Base-by-base conservation (phyloP, 192 early-diverging fungal genomes). In the Coemansia sp. region DNA sequence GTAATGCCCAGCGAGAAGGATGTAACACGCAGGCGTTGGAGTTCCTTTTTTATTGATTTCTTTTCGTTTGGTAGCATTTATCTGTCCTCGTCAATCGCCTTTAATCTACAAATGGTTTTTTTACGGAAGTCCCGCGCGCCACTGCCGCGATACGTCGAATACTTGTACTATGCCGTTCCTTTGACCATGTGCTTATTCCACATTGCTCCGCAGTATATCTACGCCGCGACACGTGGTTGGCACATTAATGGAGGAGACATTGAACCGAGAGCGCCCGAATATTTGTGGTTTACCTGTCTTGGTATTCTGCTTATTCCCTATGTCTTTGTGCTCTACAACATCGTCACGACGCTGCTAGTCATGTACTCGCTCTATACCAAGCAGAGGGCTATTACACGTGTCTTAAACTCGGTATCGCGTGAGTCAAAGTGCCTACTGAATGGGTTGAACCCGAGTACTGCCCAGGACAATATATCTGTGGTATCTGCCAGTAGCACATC, bases 21-120 rank as follows among this genome's bases (percentile, higher is more conserved):
- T 11, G 5, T 35, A 6, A 10, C 41, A 0, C 0, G 33, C 2
- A 69, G 63, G 34, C 70, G 57, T 19, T 17, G 24, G 4, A 14
- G 8, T 21, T 39, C 19, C 6, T 73, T 66, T 19, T 67, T 78
- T 16, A 59, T 66, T 16, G 59, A 78, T 7, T 65, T 61, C 19
- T 68, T 57, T 27, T 65, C 54, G 4, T 68, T 24, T 1, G 21
- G 51, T 4, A 66, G 67, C 44, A 63, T 72, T 8, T 78, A 78
- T 16, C 29, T 78, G 50, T 78, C 76, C 9, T 66, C 70, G 6
- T 59, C 76, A 1, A 73, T 78, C 40, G 76, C 76, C 5, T 78
- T 73, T 34, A 78, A 78, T 34, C 17, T 78, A 42, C 76, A 78
- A 17, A 78, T 78, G 70, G 44, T 64, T 3, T 78, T 78, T 44